Base-by-base conservation (phyloP, 768 basidiomycete genomes). In the Sistotremastrum niveocremeum region DNA sequence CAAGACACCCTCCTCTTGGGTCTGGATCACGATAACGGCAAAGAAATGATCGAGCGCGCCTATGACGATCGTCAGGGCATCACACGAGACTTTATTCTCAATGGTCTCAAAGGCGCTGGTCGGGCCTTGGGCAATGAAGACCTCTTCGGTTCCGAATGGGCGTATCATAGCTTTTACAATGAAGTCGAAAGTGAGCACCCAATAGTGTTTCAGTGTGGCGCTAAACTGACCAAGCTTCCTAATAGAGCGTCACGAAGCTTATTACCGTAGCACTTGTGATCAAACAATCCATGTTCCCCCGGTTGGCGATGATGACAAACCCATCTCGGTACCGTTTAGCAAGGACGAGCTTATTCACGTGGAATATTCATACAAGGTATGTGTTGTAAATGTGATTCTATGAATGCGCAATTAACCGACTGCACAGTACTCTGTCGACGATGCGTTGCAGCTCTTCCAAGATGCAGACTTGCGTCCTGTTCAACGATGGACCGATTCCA, bases 1-100 rank as follows among this genome's bases (percentile, higher is more conserved):
- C 80, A 79, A 2, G 93, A 95, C 59, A 94, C 87, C 0, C 68
- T 97, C 6, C 65, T 97, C 2, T 70, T 99, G 7, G 93, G 93
- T n/a, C 64, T 98, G 39, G 94, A 98, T 60, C 87, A 89, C 46
- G 75, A 82, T 57, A 82, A 85, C 52, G 73, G 73, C 35, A 70
- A 71, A 46, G 58, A 63, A n/a, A 65, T 73, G 50, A 83, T 98
- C 46, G 86, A 93, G 58, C 59, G 66, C 12, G 93, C 93, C 0
- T 97, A 97, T 63, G 82, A 94, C 54, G 91, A 95, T 54, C 65
- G 69, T 4, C 71, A 74, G 49, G 88, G 84, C 3, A 64, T 77
- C 51, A 89, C 87, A 1, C 69, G 65, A 54, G 64, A 64, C 7
- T 94, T 95, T 57, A 84, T 93, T 51, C 79, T 91, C 76, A 90